Evolutionary conservation across 208 protist genomes (phyloP), one percentile per base, ranked within the genome.

Genomic region (Acanthamoeba healyi): DNA sequence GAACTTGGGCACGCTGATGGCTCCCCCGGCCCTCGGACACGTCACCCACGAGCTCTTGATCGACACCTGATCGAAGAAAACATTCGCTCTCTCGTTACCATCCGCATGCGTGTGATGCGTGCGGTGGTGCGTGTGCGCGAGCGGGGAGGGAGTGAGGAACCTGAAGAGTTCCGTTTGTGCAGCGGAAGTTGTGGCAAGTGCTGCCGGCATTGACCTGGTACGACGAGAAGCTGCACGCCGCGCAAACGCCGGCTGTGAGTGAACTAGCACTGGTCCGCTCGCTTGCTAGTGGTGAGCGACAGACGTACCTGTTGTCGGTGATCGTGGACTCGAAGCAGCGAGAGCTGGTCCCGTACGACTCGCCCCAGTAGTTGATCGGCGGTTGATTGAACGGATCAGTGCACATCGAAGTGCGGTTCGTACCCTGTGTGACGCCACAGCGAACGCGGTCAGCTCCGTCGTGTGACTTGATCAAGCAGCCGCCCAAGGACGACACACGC

Each of bases 301-400:
- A 14, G 12, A 24, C n/a, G 34, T 5, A 90, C 34, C 82, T 90
- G 34, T 5, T 26, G 51, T 61, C 82, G 0, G 26, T 42, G 44
- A 90, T 90, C 3, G 82, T 90, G 82, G 54, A 72, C 54, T 44
- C 22, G 49, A 90, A 90, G 82, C 82, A 90, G 49, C 49, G 44
- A 38, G 82, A 49, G 26, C 19, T 15, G 51, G 82, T 26, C 4
- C 82, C 82, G 42, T 67, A 90, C 34, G 82, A 90, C 38, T 90
- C 82, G 32, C 82, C 82, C 82, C 82, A 90, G 82, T 90, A 90
- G 29, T 90, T 90, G 26, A 36, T 26, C 10, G 44, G 38, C 49
- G 82, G 82, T 15, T 63, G 49, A 29, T 90, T 90, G 17, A 29
- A 12, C 9, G 49, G 51, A 0, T 90, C 54, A 0, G 42, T 58